These are phyloP conservation scores for Dichotomopilus funicola DNA, from an alignment of 2,329 filamentous ascomycete species.

Conservation along the genomic window DNA sequence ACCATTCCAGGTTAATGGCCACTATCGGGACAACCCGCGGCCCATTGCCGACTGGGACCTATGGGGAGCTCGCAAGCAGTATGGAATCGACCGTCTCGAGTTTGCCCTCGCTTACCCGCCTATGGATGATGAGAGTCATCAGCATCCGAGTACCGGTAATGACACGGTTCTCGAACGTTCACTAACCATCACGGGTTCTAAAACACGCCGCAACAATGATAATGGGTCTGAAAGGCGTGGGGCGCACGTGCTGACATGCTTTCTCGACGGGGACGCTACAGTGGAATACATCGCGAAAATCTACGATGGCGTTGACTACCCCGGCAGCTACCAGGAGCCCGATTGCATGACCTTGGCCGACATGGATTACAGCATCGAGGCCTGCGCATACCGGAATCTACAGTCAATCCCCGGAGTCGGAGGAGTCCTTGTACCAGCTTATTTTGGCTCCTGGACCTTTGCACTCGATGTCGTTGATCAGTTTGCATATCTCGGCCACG, in stretches of 20 bases:
- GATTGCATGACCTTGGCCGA: constrained; percentile 6
- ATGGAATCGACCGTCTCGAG: not conserved
- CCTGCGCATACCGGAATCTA: constrained; percentile 2
- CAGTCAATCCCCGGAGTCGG: not conserved
- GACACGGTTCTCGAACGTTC: not conserved
- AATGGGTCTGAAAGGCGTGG: not conserved
- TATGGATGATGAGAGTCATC: not conserved
- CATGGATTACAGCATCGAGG: constrained; percentile 5
- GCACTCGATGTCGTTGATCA: not conserved
- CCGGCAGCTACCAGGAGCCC: not conserved
- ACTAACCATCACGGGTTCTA: not conserved
- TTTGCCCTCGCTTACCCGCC: constrained; percentile 1
- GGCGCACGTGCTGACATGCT: constrained; percentile 2
- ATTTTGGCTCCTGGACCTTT: not conserved
- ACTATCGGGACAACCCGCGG: too few species aligned
- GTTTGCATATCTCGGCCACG: too few species aligned
- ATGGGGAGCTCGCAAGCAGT: too few species aligned
- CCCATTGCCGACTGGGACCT: too few species aligned
- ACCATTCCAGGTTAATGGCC: too few species aligned
- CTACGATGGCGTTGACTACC: constrained; percentile 8
- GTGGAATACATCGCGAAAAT: constrained; percentile 10
- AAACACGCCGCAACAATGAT: not conserved
- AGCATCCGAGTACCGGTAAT: not conserved
- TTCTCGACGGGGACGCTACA: not conserved
- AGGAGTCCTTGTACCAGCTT: not conserved